Evolutionary conservation across 2,329 filamentous ascomycete species (phyloP).

Genomic region (Aspergillus quadricinctus): DNA sequence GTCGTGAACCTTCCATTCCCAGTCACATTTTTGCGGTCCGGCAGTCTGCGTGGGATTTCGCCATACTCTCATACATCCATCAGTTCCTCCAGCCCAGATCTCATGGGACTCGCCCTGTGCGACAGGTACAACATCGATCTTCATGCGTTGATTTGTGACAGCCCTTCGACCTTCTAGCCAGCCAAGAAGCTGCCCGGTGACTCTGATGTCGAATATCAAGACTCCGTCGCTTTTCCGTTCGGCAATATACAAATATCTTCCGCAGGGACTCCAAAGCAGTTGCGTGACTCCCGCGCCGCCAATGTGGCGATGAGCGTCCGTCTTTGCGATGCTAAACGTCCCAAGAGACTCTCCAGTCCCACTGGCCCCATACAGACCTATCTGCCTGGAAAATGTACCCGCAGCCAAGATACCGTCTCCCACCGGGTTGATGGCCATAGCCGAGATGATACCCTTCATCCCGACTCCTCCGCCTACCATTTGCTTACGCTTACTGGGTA

Average conservation of each 20-base stretch:
- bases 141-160: slow-evolving; percentile 53
- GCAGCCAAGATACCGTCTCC: slow-evolving; percentile 51
- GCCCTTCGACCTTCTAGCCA: slow-evolving; percentile 46
- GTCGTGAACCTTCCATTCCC: slow-evolving; percentile 43
- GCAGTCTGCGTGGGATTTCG: slow-evolving; percentile 39
- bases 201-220: slow-evolving; percentile 56
- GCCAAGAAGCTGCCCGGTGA: slow-evolving; percentile 48
- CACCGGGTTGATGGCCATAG: slow-evolving; percentile 44
- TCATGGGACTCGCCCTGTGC: slow-evolving; percentile 42
- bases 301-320: slow-evolving; percentile 35
- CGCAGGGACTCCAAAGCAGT: slow-evolving; percentile 55
- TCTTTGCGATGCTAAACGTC: slow-evolving; percentile 46
- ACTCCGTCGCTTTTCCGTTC: slow-evolving; percentile 55
- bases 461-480: slow-evolving; percentile 44
- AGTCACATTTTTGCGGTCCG: slow-evolving; percentile 41
- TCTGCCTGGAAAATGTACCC: slow-evolving; percentile 52
- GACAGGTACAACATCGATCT: slow-evolving; percentile 47
- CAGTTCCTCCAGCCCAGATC: slow-evolving; percentile 56
- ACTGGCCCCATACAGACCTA: slow-evolving; percentile 53
- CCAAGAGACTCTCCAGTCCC: slow-evolving; percentile 48
- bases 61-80: slow-evolving; percentile 53
- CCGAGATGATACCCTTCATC: slow-evolving; percentile 54
- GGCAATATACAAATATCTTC: slow-evolving; percentile 54
- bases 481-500: slow-evolving; percentile 46
- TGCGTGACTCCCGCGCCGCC: slow-evolving; percentile 53